Evolutionary conservation across 768 basidiomycete species (phyloP).

Genomic region (Strobilomyces dryophilus): DNA sequence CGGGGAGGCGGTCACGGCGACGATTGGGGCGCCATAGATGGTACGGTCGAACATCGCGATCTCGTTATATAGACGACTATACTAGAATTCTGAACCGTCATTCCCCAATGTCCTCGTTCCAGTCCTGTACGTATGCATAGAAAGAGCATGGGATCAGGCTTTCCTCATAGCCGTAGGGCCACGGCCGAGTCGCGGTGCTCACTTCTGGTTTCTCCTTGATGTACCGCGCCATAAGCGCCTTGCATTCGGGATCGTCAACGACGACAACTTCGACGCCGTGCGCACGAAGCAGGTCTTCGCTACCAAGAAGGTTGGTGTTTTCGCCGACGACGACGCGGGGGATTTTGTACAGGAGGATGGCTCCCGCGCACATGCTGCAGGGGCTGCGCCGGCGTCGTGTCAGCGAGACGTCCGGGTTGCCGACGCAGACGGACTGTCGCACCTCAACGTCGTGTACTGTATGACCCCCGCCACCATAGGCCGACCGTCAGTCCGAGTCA

Average conservation of each 20-base stretch:
- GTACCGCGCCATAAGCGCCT: constrained; percentile 51
- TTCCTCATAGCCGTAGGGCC: constrained; percentile 6
- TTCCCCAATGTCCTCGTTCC: constrained; percentile 63
- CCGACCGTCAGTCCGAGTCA: not conserved
- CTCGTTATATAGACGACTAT: constrained; percentile 2
- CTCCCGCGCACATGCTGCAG: constrained; percentile 64
- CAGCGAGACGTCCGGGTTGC: not conserved
- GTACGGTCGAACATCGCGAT: not conserved
- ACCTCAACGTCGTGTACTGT: constrained; percentile 40
- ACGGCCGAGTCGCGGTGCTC: not conserved
- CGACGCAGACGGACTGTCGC: not conserved
- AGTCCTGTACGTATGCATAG: constrained; percentile 36
- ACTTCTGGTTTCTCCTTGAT: constrained; percentile 56
- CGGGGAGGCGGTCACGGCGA: constrained; percentile 32
- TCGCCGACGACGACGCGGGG: constrained; percentile 66
- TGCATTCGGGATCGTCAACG: constrained; percentile 46
- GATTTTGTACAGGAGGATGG: constrained; percentile 60
- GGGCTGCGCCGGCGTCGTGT: constrained; percentile 27
- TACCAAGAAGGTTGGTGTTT: constrained; percentile 50
- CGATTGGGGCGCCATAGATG: constrained; percentile 21
- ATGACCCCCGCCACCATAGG: not conserved
- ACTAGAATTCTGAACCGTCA: not conserved
- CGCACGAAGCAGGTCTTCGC: constrained; percentile 48
- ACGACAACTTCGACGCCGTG: constrained; percentile 54
- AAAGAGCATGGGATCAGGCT: constrained; percentile 1